Evolutionary conservation across 306 rosid genomes (phyloP).

Genomic region (Sicyos baderoa): DNA sequence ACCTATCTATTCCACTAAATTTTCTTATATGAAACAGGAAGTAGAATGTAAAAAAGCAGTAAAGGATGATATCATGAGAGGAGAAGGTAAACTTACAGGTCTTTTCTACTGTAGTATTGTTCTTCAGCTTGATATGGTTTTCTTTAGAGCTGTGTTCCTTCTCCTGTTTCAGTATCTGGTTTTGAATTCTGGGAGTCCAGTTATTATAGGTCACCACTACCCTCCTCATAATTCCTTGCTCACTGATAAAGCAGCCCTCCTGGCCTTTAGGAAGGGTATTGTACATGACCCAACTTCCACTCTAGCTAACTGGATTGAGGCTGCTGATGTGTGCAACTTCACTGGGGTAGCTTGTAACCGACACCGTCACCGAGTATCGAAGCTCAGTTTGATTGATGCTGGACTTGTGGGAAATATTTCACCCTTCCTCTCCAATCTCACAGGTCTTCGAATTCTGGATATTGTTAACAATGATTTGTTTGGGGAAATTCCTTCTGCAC

Average conservation of each 20-base stretch:
- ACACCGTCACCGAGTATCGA: constrained; percentile 34
- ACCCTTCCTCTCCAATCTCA: constrained; percentile 56
- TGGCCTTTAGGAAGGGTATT: constrained; percentile 39
- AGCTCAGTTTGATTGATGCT: constrained; percentile 24
- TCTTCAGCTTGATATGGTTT: constrained; percentile 25
- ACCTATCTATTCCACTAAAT: constrained; percentile 7
- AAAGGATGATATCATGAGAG: not conserved
- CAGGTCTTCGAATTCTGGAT: constrained; percentile 39
- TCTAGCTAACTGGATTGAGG: constrained; percentile 48
- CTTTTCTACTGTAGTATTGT: not conserved
- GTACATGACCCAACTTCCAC: constrained; percentile 36
- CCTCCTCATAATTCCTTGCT: constrained; percentile 32
- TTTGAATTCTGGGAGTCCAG: constrained; percentile 21
- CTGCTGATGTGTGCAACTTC: constrained; percentile 46
- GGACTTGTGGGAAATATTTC: constrained; percentile 45
- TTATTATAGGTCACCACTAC: constrained; percentile 24
- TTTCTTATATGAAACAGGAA: constrained; percentile 9
- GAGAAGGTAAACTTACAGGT: constrained; percentile 13
- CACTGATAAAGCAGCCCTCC: constrained; percentile 44
- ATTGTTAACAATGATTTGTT: constrained; percentile 31
- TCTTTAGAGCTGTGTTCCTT: constrained; percentile 30
- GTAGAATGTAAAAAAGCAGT: constrained; percentile 6
- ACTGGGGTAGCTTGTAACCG: constrained; percentile 39
- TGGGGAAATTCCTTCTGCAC: constrained; percentile 41
- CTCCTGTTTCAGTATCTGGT: constrained; percentile 35